Evolutionary conservation across 2,329 filamentous ascomycete genomes (phyloP).

Genomic region (Lasiodiplodia sp.): DNA sequence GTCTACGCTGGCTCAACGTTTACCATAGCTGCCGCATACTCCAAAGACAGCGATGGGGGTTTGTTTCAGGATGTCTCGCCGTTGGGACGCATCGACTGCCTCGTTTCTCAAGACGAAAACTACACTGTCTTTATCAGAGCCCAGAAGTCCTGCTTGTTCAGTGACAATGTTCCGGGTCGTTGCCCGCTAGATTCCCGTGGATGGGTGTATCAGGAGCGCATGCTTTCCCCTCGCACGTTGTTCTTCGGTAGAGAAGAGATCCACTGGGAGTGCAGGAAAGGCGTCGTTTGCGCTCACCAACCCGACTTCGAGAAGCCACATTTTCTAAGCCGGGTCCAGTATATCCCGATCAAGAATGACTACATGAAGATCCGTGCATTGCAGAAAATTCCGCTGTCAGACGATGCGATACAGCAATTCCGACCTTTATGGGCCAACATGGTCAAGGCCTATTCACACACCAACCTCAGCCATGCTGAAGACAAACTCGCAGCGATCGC

Average conservation of each 20-base stretch:
- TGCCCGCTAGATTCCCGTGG: background rate
- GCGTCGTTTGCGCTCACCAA: background rate
- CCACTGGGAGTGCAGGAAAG: background rate
- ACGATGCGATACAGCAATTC: background rate
- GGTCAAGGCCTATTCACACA: background rate
- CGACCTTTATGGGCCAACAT: background rate
- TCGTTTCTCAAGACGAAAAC: background rate
- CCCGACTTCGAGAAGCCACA: background rate
- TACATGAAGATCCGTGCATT: background rate
- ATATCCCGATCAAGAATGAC: background rate
- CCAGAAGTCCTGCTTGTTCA: background rate
- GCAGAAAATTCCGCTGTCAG: background rate
- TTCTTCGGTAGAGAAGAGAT: background rate
- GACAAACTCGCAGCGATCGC: background rate
- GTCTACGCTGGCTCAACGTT: slow-evolving; percentile 45
- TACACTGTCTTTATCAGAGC: background rate
- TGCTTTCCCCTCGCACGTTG: background rate
- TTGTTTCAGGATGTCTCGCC: background rate
- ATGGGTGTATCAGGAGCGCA: background rate
- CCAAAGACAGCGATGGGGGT: slow-evolving; percentile 34
- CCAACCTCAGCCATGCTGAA: background rate
- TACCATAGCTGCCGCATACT: slow-evolving; percentile 42
- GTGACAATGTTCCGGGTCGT: background rate
- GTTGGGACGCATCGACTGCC: background rate
- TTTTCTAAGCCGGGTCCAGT: background rate